These are phyloP conservation scores for Chrysoporthe cubensis DNA, from an alignment of 2,329 filamentous ascomycete species.

Conservation along the genomic window DNA sequence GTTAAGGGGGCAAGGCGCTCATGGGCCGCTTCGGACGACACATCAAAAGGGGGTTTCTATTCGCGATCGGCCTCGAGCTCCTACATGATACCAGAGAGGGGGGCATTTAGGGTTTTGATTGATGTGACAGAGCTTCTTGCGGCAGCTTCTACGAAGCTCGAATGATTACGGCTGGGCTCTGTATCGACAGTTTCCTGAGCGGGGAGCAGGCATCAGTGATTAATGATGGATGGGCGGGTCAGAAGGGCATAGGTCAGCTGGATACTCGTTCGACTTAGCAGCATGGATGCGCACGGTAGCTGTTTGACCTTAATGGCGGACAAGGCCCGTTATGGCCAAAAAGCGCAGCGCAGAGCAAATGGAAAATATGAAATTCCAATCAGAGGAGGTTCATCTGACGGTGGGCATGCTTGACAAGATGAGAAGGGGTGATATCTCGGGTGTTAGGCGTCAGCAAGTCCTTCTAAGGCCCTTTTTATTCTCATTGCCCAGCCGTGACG, in stretches of 20 bases:
- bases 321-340: background rate
- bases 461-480: background rate
- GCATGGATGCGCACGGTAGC: background rate
- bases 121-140: background rate
- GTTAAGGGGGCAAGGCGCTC: constrained; percentile 27
- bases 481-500: background rate
- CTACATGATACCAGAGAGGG: constrained; percentile 10
- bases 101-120: background rate
- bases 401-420: background rate
- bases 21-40: constrained; percentile 21
- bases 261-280: background rate
- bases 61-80: constrained; percentile 6
- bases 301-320: background rate
- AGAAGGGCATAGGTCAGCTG: background rate
- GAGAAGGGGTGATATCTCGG: background rate
- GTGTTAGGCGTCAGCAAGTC: background rate
- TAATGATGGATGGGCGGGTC: background rate
- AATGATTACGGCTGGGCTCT: background rate
- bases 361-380: background rate
- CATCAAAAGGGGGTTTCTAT: constrained; percentile 11
- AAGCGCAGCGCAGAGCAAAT: background rate
- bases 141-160: background rate
- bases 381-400: background rate
- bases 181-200: background rate
- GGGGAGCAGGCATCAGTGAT: background rate